phyloP scores from a whole-genome alignment of 164 flowering plant species.

The Nelumbo lutea region DNA sequence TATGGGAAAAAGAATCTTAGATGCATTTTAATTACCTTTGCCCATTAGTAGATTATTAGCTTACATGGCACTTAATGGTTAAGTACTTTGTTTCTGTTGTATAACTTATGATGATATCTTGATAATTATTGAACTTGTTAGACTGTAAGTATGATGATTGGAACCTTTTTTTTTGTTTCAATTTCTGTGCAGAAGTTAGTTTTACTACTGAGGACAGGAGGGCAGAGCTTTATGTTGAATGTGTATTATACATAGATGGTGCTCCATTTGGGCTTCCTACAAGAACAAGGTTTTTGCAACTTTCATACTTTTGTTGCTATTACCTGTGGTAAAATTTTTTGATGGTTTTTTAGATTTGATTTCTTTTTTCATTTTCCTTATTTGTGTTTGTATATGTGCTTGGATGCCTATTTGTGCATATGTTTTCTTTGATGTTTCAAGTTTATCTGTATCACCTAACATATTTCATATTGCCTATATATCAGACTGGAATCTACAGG shows the following conservation, averaged over 20 bases:
- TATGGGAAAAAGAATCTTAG: neutral
- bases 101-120: too few species aligned
- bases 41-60: neutral
- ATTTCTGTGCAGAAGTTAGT: slow-evolving; percentile 41
- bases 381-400: neutral
- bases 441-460: neutral
- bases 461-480: neutral
- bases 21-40: neutral
- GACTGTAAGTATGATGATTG: too few species aligned
- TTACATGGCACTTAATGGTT: neutral
- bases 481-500: slow-evolving; percentile 75
- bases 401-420: neutral
- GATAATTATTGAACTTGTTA: too few species aligned
- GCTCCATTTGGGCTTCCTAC: slow-evolving; percentile 89
- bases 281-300: slow-evolving; percentile 64
- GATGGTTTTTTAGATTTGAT: neutral
- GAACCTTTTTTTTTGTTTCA: too few species aligned
- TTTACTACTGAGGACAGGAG: slow-evolving; percentile 47
- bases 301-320: neutral
- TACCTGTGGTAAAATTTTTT: neutral
- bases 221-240: slow-evolving; percentile 83
- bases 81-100: too few species aligned
- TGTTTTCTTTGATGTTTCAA: neutral
- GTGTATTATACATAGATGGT: slow-evolving; percentile 81
- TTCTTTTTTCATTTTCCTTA: neutral